Percentiles rank a stretch among this genome's conserved stretches.
These are phyloP conservation scores for Cercospora berteroae DNA, from an alignment of 2,329 filamentous ascomycete genomes.

Conservation along the genomic window DNA sequence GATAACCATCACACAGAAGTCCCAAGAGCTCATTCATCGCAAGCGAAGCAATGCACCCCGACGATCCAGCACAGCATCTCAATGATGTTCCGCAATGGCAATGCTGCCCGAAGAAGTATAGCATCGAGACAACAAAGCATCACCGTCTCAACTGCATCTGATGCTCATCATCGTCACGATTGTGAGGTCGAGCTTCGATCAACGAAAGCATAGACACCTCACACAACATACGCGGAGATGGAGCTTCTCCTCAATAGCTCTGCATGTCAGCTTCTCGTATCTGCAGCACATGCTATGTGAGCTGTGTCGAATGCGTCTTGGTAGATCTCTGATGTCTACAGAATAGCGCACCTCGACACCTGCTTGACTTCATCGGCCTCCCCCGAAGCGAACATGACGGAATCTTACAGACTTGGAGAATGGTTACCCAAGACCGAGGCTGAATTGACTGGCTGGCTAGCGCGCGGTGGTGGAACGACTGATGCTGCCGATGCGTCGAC, in stretches of 20 bases:
- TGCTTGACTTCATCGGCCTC: no score
- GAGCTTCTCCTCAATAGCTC: neutral
- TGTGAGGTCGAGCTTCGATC: neutral
- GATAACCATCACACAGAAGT: neutral
- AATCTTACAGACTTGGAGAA: no score
- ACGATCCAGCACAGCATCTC: neutral
- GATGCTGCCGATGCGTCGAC: no score
- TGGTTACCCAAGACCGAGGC: no score
- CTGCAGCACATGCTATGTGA: neutral
- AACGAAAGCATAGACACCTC: neutral
- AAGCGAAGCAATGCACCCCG: neutral
- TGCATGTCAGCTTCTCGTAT: neutral
- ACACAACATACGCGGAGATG: neutral
- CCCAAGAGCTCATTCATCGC: neutral
- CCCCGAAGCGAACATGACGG: no score
- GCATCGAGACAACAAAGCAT: neutral
- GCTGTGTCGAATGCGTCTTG: no score
- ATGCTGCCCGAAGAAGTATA: neutral
- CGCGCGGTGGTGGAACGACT: no score
- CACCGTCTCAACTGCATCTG: neutral
- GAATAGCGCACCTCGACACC: neutral
- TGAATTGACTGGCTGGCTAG: no score
- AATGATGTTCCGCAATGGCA: neutral
- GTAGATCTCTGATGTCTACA: neutral
- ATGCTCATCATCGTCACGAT: neutral